These are phyloP conservation scores for Clonostachys chloroleuca DNA, from an alignment of 2,329 filamentous ascomycete genomes.

Conservation along the genomic window DNA sequence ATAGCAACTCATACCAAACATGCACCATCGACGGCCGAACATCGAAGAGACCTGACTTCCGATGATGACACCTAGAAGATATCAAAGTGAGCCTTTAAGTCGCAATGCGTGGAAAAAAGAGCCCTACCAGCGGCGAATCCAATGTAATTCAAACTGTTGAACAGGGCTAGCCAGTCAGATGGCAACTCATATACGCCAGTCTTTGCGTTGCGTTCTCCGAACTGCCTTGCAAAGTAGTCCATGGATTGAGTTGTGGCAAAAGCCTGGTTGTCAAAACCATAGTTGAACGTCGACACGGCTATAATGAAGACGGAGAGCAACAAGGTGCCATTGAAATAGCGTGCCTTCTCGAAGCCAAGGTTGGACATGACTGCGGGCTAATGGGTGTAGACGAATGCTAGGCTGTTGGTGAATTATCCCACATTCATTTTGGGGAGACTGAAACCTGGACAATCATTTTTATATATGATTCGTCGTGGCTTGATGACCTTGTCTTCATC, in stretches of 20 bases:
- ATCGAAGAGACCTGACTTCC: constrained; percentile 31
- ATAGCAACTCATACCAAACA: constrained; percentile 21
- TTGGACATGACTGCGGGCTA: too few relatives aligned
- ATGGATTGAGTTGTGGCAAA: constrained; percentile 24
- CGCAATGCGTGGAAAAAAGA: neutral
- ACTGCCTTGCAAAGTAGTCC: constrained; percentile 18
- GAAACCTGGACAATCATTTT: too few relatives aligned
- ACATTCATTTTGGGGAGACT: too few relatives aligned
- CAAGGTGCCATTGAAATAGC: constrained; percentile 6
- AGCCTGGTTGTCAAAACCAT: constrained; percentile 25
- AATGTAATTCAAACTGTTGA: constrained; percentile 1
- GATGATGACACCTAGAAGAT: neutral
- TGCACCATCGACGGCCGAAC: constrained; percentile 49
- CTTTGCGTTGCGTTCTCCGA: constrained; percentile 10
- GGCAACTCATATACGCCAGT: neutral
- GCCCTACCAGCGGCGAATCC: constrained; percentile 1
- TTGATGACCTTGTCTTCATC: too few relatives aligned
- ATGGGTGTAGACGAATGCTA: too few relatives aligned
- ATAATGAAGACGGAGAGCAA: constrained; percentile 12
- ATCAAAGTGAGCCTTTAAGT: too few relatives aligned
- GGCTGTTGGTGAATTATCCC: too few relatives aligned
- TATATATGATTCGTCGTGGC: too few relatives aligned
- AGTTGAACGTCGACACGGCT: constrained; percentile 23
- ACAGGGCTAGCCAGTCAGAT: neutral
- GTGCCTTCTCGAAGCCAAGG: too few relatives aligned